Evolutionary conservation across 139 green algal species (phyloP).

Genomic region (Nannochloris sp.): DNA sequence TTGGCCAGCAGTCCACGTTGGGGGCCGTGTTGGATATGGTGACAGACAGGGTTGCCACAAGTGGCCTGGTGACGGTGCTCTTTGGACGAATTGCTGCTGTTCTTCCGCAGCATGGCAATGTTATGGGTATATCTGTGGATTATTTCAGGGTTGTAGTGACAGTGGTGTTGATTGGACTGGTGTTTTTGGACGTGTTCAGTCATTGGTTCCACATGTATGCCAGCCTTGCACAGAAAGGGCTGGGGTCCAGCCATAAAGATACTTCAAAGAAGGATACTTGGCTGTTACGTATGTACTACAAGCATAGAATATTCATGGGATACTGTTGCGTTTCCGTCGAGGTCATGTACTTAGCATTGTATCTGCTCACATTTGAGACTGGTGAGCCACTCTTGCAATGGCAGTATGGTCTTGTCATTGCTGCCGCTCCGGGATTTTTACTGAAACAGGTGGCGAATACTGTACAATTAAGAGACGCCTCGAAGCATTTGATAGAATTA

Average conservation of each 20-base stretch:
- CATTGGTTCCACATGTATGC: conserved; percentile 93
- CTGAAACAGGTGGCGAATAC: conserved; percentile 73
- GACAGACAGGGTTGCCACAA: conserved; percentile 86
- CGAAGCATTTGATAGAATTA: conserved; percentile 33
- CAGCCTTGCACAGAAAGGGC: conserved; percentile 34
- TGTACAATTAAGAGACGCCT: conserved; percentile 54
- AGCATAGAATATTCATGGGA: conserved; percentile 88
- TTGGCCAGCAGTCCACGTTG: conserved; percentile 78
- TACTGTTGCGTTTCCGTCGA: conserved; percentile 87
- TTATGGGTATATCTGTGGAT: not conserved
- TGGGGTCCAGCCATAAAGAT: conserved; percentile 71
- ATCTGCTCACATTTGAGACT: conserved; percentile 18
- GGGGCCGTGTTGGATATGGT: conserved; percentile 96
- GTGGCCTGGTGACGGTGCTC: conserved; percentile 75
- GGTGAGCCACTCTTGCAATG: too few relatives aligned
- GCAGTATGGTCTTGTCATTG: conserved; percentile 22
- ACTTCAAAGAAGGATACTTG: conserved; percentile 44
- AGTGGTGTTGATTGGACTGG: conserved; percentile 41
- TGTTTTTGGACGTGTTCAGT: conserved; percentile 87
- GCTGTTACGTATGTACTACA: conserved; percentile 87
- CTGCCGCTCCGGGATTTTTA: conserved; percentile 41
- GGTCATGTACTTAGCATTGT: conserved; percentile 31
- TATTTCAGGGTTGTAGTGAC: conserved; percentile 4
- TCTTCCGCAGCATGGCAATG: too few relatives aligned
- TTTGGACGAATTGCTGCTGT: conserved; percentile 5